Evolutionary conservation across 2,329 filamentous ascomycete species (phyloP), one percentile per base, ranked within the genome.

Genomic region (Neoscytalidium dimidiatum): DNA sequence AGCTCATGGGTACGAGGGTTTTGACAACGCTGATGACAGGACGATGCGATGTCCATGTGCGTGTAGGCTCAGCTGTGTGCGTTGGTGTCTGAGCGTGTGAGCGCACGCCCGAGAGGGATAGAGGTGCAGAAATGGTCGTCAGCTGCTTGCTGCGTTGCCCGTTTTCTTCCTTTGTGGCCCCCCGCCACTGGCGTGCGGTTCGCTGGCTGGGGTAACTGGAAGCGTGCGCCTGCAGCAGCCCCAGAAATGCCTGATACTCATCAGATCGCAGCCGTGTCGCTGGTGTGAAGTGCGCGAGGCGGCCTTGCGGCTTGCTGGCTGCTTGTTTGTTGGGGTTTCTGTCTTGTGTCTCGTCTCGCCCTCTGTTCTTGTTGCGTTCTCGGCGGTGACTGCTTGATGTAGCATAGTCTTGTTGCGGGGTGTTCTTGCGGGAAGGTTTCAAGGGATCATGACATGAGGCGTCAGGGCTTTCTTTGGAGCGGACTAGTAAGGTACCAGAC

Each of bases 331-430:
- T 21, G 41, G 14, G 13, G 41, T 19, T 35, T 35, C 7, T 35
- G 33, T 35, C 7, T 14, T 35, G 33, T 35, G 14, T 17, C 4
- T 21, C 11, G 14, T 13, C n/a, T 19, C n/a, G n/a, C n/a, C n/a
- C n/a, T 46, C 43, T 46, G 28, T 49, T 28, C 26, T n/a, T 4
- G 38, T 17, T 28, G 8, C 26, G 46, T n/a, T n/a, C 38, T 58
- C 38, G 56, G 56, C 35, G 38, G n/a, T 33, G 38, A 44, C 43
- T 60, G 56, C 53, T 38, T n/a, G 29, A 38, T 58, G n/a, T 38
- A 44, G 41, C 35, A 38, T 31, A 31, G 53, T 14, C 14, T 5
- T 11, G 19, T 35, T 19, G 33, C 21, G 53, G 21, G 17, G 23
- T n/a, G 38, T 7, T 9, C 9, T 26, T 28, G 43, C 21, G 35